phyloP scores from a whole-genome alignment of 352 stramenopile species.

The Discostella stelligera region DNA sequence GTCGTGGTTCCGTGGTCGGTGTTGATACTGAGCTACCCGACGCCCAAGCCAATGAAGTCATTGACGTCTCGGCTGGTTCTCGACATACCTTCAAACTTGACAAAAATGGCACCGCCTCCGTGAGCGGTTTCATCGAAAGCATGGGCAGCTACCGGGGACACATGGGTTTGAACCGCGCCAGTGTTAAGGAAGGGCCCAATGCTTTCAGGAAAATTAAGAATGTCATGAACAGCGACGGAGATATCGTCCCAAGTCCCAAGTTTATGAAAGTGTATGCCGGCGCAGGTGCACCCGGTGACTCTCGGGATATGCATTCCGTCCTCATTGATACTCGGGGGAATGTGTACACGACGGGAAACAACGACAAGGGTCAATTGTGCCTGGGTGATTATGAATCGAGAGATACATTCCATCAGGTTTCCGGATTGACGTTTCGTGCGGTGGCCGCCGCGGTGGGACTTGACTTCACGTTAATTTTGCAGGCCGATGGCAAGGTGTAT shows the following conservation, averaged over 20 bases:
- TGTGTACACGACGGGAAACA: constrained; percentile 36
- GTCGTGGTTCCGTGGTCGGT: constrained; percentile 19
- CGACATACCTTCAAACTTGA: constrained; percentile 40
- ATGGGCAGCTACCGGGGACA: constrained; percentile 29
- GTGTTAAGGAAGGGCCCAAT: constrained; percentile 23
- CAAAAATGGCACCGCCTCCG: constrained; percentile 15
- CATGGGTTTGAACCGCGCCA: constrained; percentile 18
- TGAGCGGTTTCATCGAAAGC: constrained; percentile 43
- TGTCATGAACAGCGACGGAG: constrained; percentile 16
- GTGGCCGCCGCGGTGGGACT: constrained; percentile 24
- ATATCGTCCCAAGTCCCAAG: constrained; percentile 11
- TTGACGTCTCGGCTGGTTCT: constrained; percentile 25
- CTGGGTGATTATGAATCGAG: constrained; percentile 18
- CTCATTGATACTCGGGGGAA: constrained; percentile 31
- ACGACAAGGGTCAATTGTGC: constrained; percentile 44
- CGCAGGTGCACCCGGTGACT: constrained; percentile 29
- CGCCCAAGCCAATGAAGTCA: constrained; percentile 17
- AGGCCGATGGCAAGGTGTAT: constrained; percentile 29
- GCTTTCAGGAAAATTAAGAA: constrained; percentile 10
- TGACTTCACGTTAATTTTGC: constrained; percentile 42
- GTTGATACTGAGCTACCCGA: constrained; percentile 18
- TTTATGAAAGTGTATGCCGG: constrained; percentile 36
- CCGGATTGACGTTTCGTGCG: constrained; percentile 18
- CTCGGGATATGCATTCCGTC: constrained; percentile 44
- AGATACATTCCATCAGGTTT: constrained; percentile 17